Evolutionary conservation across 2,329 filamentous ascomycete genomes (phyloP), one percentile per base, ranked within the genome.

Genomic region (Endoconidiophora laricicola): DNA sequence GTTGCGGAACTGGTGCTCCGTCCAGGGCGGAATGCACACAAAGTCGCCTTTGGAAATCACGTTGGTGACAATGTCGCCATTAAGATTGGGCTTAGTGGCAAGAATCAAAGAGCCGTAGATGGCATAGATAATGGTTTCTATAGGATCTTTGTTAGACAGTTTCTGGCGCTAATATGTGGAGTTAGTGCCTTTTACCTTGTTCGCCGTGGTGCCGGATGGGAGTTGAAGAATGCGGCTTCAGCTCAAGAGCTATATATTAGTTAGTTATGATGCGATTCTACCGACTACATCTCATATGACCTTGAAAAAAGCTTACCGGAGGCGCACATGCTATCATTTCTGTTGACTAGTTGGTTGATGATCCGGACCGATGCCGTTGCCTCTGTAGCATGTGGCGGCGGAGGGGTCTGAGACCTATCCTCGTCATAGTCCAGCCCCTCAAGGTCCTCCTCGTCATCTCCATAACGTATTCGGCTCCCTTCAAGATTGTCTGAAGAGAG

Each of bases 1-100:
- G 57, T 86, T 86, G 18, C 79, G 66, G 49, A 80, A 72, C 60
- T 84, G 79, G 62, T 86, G 79, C 60, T 86, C 80, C 0, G 76
- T 75, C 69, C 73, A 83, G 0, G 79, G 74, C 0, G 81, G 81
- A 10, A 86, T 72, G 49, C 83, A 69, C 2, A 79, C 79, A 61
- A 83, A 86, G 60, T 85, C 81, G 0, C 82, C 81, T 0, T 75
- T 68, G 1, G 62, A 62, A 5, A 86, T 67, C 16, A 73, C 65
- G 54, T 81, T 70, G 33, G 72, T 70, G 54, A 72, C 72, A 1
- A 70, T 60, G 26, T 69, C 64, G 33, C 65, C 65, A 44, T 70
- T 71, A 10, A 76, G 71, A 40, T 71, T 68, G 18, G 76, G 68
- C 48, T 70, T 70, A 0, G 72, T 78, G 2, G 83, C 68, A 6